Percentiles rank a stretch among this genome's conserved stretches.
Evolutionary conservation across 176 grass and related monocot species (phyloP).

Genomic region (Zea luxurians): DNA sequence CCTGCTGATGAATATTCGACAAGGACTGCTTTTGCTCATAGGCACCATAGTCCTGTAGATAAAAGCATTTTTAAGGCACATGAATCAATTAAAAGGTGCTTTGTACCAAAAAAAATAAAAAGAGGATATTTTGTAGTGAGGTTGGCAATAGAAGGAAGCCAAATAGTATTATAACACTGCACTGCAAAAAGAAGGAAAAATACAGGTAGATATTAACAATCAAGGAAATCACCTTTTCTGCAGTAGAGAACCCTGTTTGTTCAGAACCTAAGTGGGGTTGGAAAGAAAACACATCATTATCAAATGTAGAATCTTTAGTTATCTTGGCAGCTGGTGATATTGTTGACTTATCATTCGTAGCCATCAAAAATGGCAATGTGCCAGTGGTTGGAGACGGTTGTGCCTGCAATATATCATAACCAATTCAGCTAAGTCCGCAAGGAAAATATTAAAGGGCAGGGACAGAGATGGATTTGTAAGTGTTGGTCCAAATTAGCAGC

Average conservation of each 20-base stretch:
- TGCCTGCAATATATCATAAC: constrained; percentile 56
- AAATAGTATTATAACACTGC: not conserved
- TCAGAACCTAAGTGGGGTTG: constrained; percentile 54
- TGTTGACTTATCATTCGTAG: constrained; percentile 37
- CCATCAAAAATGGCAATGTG: constrained; percentile 61
- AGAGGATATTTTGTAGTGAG: not conserved
- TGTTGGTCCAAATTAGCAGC: constrained; percentile 4
- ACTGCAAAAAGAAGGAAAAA: not conserved
- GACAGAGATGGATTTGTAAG: not conserved
- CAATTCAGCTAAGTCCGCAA: constrained; percentile 3
- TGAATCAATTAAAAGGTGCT: not conserved
- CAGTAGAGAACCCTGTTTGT: constrained; percentile 41
- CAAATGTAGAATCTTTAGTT: constrained; percentile 41
- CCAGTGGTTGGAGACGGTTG: constrained; percentile 91
- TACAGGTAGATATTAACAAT: not conserved
- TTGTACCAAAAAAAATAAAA: not conserved
- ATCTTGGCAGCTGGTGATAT: constrained; percentile 23
- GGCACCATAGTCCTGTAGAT: constrained; percentile 26
- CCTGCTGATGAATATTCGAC: constrained; percentile 41
- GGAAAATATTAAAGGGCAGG: constrained; percentile 20
- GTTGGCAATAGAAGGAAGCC: constrained; percentile 24
- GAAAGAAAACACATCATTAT: constrained; percentile 75
- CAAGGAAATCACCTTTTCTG: constrained; percentile 55
- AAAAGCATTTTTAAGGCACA: constrained; percentile 2
- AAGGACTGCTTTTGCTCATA: constrained; percentile 39